These are phyloP conservation scores for Candida broadrunensis DNA, from an alignment of 805 yeast genomes.

Conservation along the genomic window DNA sequence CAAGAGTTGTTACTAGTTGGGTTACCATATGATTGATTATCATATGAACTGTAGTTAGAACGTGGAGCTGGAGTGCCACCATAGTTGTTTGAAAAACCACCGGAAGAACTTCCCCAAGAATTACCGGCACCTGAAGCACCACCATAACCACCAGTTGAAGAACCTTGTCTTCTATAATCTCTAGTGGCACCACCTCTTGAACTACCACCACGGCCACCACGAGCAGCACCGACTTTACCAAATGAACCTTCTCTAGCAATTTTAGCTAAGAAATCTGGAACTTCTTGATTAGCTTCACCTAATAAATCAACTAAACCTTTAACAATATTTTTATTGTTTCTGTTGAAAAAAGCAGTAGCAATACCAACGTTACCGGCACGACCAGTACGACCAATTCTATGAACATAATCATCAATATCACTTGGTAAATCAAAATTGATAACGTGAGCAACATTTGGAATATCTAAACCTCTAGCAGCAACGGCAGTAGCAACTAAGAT, in stretches of 20 bases:
- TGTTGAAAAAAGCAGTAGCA: conserved; percentile 97
- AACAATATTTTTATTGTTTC: conserved; percentile 86
- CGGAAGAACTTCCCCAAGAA: conserved; percentile 16
- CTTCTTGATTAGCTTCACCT: conserved; percentile 95
- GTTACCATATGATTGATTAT: conserved; percentile 35
- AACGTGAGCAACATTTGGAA: conserved; percentile 97
- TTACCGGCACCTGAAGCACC: conserved; percentile 13
- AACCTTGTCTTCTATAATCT: conserved; percentile 50
- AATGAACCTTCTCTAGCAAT: conserved; percentile 73
- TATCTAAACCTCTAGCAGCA: conserved; percentile 99
- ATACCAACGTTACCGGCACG: conserved; percentile 99
- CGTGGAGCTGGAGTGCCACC: conserved; percentile 8
- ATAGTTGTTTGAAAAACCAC: conserved; percentile 8
- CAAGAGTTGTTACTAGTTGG: conserved; percentile 35
- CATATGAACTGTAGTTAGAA: conserved; percentile 11
- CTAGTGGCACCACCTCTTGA: conserved; percentile 50
- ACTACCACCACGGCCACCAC: conserved; percentile 50
- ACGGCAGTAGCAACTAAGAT: conserved; percentile 98
- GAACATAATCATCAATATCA: conserved; percentile 98
- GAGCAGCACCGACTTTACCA: conserved; percentile 42
- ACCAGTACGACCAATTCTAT: conserved; percentile 99
- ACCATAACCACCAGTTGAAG: conserved; percentile 23
- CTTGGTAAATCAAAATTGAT: conserved; percentile 95
- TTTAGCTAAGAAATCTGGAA: conserved; percentile 82
- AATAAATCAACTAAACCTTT: conserved; percentile 85